Percentiles rank a stretch among this genome's conserved stretches.
Conservation (phyloP, 805 yeast species). For the Candida khao-thaluensis region DNA sequence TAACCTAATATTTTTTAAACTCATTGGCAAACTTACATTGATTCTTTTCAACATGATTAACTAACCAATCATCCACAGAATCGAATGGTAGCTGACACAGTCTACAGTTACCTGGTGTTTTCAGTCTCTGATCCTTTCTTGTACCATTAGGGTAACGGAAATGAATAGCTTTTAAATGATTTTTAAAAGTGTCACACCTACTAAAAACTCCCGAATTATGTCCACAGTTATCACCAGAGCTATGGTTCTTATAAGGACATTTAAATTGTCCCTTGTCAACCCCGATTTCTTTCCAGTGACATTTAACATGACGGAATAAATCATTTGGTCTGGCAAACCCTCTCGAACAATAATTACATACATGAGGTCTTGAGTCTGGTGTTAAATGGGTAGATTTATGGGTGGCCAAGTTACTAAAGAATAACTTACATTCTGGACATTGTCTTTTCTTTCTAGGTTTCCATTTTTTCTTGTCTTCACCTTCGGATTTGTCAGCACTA, state of each 20-base stretch:
- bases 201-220: slow-evolving; percentile 85
- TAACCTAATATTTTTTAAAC: slow-evolving; percentile 10
- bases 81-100: slow-evolving; percentile 67
- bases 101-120: slow-evolving; percentile 72
- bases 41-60: slow-evolving; percentile 62
- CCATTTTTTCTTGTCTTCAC: slow-evolving; percentile 18
- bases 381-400: slow-evolving; percentile 77
- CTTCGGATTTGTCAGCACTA: neutral
- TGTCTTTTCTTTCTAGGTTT: slow-evolving; percentile 64
- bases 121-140: slow-evolving; percentile 67
- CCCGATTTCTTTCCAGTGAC: slow-evolving; percentile 79
- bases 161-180: slow-evolving; percentile 86
- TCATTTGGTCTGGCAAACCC: slow-evolving; percentile 91
- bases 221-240: slow-evolving; percentile 45
- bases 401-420: slow-evolving; percentile 77
- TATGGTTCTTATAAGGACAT: slow-evolving; percentile 65
- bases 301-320: slow-evolving; percentile 76
- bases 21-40: slow-evolving; percentile 30
- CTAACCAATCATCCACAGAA: slow-evolving; percentile 79
- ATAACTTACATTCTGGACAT: slow-evolving; percentile 67
- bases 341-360: slow-evolving; percentile 73
- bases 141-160: slow-evolving; percentile 88
- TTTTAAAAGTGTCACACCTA: slow-evolving; percentile 88
- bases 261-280: slow-evolving; percentile 65
- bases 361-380: slow-evolving; percentile 71